These are phyloP conservation scores for Exidia glandulosa DNA, from an alignment of 768 basidiomycete species.

Conservation along the genomic window DNA sequence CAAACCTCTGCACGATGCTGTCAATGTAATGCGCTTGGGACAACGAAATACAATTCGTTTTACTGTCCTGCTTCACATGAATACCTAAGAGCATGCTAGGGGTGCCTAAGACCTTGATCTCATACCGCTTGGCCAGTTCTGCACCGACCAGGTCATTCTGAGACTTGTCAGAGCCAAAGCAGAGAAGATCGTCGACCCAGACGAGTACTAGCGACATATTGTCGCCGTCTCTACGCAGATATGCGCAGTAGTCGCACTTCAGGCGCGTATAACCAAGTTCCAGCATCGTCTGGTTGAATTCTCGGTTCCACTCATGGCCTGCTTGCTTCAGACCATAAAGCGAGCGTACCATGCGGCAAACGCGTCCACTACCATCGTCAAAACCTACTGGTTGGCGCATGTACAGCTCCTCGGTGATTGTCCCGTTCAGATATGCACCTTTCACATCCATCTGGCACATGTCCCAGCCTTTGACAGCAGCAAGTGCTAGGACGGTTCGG, in stretches of 20 bases:
- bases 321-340: constrained; percentile 24
- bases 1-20: constrained; percentile 3
- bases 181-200: constrained; percentile 21
- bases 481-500: constrained; percentile 15
- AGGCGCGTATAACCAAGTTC: constrained; percentile 10
- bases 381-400: constrained; percentile 21
- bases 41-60: constrained; percentile 3
- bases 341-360: constrained; percentile 13
- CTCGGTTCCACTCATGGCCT: constrained; percentile 18
- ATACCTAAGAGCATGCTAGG: constrained; percentile 26
- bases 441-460: constrained; percentile 21
- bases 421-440: constrained; percentile 20
- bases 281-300: constrained; percentile 13
- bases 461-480: constrained; percentile 17
- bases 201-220: constrained; percentile 13
- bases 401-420: constrained; percentile 21
- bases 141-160: constrained; percentile 3
- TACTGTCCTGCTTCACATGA: constrained; percentile 14
- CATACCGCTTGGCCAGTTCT: constrained; percentile 14
- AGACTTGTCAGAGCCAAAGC: constrained; percentile 6
- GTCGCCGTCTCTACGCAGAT: constrained; percentile 4
- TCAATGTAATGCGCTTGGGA: constrained; percentile 7
- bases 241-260: constrained; percentile 15
- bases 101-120: constrained; percentile 24
- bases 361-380: constrained; percentile 4